Evolutionary conservation across 768 basidiomycete genomes (phyloP), one percentile per base, ranked within the genome.

Genomic region (Tricholoma hemisulphureum): DNA sequence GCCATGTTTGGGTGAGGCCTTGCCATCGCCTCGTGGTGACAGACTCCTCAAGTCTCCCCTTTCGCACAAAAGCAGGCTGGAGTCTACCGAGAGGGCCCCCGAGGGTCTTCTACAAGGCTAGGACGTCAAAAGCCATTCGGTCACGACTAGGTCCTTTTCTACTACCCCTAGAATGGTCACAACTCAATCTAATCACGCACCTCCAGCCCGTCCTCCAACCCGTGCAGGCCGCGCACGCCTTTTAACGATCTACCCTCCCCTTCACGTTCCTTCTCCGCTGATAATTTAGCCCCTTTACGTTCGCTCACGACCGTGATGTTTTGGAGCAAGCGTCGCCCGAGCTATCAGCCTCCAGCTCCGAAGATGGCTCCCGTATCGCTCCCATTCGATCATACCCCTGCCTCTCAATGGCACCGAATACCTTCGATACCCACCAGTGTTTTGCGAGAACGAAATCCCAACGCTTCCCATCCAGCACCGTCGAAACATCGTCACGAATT

Each of bases 21-120:
- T 52, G 54, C 61, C 58, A 67, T 64, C 63, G 68, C 72, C 75
- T 75, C 75, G 75, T 77, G 75, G 65, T 59, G 61, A 63, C 59
- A 63, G 60, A 50, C 55, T 58, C 58, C 60, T 51, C 41, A 43
- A 56, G 18, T 58, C 52, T 59, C 63, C 59, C 61, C 64, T 61
- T 66, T 58, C 59, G 62, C 63, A 68, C 66, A 71, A 67, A 73
- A 71, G 64, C 59, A 60, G 63, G 55, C 61, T 59, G 67, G 64
- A 63, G 63, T 53, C 59, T 59, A 61, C 60, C 61, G 64, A 53
- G 61, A 62, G 64, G 61, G 60, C 67, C 62, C 63, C 63, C 63
- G 67, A 67, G 69, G 69, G 66, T 67, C 65, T 71, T 66, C 65
- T 62, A 54, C 63, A 59, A 69, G 65, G 67, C 64, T 65, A 64